A percentile compares a stretch with the other conserved stretches of the same genome.
Evolutionary conservation across 805 yeast genomes (phyloP).

Genomic region (Wickerhamomyces silvicola): DNA sequence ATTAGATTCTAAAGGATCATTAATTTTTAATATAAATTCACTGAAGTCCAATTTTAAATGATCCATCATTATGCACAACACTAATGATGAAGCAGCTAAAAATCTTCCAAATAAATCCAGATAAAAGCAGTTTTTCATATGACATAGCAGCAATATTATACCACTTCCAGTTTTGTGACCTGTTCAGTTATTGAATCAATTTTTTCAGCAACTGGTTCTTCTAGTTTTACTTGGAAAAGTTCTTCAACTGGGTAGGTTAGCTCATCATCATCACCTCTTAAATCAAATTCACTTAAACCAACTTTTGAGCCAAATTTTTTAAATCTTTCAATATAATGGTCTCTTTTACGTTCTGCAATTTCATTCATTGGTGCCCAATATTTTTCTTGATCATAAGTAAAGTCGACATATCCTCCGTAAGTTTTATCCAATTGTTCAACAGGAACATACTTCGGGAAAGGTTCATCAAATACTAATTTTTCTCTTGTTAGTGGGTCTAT

Average conservation of each 20-base stretch:
- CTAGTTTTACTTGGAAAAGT: background rate
- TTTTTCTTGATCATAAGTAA: conserved; percentile 69
- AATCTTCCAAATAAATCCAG: too few relatives aligned
- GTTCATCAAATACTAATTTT: conserved; percentile 86
- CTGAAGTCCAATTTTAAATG: too few relatives aligned
- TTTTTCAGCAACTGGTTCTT: too few relatives aligned
- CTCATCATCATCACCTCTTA: conserved; percentile 41
- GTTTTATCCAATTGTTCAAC: conserved; percentile 71
- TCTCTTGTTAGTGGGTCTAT: conserved; percentile 94
- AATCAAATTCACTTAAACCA: conserved; percentile 79
- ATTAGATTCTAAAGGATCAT: too few relatives aligned
- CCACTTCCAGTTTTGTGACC: conserved; percentile 1
- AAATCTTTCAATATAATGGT: conserved; percentile 60
- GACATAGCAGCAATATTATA: too few relatives aligned
- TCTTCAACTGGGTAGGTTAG: conserved; percentile 13
- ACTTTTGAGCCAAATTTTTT: conserved; percentile 60
- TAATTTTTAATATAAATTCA: too few relatives aligned
- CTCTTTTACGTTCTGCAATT: conserved; percentile 52
- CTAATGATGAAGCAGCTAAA: too few relatives aligned
- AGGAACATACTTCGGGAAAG: conserved; percentile 80
- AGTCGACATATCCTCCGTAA: conserved; percentile 82
- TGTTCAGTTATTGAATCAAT: background rate
- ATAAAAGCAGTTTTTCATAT: too few relatives aligned
- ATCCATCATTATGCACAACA: too few relatives aligned
- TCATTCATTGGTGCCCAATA: conserved; percentile 73